phyloP scores from a whole-genome alignment of 1,139 yeast genomes.

The Ashbya aceris region DNA sequence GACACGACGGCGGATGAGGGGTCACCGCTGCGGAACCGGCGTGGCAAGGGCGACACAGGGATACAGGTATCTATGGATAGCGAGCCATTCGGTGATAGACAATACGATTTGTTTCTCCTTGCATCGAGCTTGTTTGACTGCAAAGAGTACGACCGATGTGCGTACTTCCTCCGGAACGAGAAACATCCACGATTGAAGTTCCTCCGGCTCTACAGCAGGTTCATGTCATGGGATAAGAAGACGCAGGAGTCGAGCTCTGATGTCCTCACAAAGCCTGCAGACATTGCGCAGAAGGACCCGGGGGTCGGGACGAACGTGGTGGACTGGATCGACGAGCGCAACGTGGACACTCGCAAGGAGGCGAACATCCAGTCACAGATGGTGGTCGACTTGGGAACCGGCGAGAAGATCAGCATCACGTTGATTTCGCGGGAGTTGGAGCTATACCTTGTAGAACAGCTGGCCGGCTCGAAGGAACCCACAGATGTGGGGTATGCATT shows the following conservation, averaged over 20 bases:
- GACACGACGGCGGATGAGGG: constrained; percentile 11
- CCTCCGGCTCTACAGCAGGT: constrained; percentile 56
- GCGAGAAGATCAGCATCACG: constrained; percentile 22
- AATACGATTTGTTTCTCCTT: constrained; percentile 40
- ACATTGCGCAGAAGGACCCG: constrained; percentile 13
- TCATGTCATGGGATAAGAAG: constrained; percentile 65
- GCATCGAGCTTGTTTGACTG: constrained; percentile 75
- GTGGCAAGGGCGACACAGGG: not conserved
- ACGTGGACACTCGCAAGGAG: constrained; percentile 6
- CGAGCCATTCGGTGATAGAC: constrained; percentile 22
- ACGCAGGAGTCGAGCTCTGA: constrained; percentile 70
- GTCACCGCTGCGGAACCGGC: constrained; percentile 12
- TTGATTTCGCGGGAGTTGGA: constrained; percentile 37
- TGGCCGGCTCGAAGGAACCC: constrained; percentile 19
- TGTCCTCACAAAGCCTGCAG: constrained; percentile 31
- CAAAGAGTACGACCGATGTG: constrained; percentile 79
- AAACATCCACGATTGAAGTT: constrained; percentile 51
- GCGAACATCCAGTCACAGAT: not conserved
- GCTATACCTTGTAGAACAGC: constrained; percentile 30
- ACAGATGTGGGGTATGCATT: constrained; percentile 31
- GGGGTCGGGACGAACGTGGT: constrained; percentile 8
- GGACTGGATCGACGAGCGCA: constrained; percentile 4
- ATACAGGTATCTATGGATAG: not conserved
- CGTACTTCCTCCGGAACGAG: constrained; percentile 46
- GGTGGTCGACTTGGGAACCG: constrained; percentile 15